Evolutionary conservation across 164 flowering plant genomes (phyloP).

Genomic region (Annona cherimola): DNA sequence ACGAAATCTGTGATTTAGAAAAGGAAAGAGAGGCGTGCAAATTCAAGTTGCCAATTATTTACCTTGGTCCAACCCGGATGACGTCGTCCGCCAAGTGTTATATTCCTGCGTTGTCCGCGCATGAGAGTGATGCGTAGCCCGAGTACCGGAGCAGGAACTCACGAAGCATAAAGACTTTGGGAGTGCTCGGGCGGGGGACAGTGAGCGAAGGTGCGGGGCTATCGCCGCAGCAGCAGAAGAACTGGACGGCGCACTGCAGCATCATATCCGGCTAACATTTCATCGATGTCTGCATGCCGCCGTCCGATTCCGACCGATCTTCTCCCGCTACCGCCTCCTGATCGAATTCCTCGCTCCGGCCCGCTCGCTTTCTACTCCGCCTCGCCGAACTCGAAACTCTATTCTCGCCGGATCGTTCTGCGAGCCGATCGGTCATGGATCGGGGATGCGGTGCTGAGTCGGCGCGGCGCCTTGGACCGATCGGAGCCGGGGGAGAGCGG

Average conservation of each 20-base stretch:
- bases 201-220: too few relatives aligned
- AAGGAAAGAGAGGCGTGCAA: too few relatives aligned
- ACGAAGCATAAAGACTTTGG: too few relatives aligned
- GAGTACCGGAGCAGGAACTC: too few relatives aligned
- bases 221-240: neutral
- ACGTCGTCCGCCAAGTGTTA: too few relatives aligned
- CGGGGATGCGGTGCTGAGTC: conserved; percentile 12
- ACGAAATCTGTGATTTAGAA: too few relatives aligned
- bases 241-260: neutral
- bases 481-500: conserved; percentile 17
- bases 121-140: too few relatives aligned
- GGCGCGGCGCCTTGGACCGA: conserved; percentile 13
- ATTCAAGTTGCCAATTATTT: too few relatives aligned
- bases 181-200: too few relatives aligned
- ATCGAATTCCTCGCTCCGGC: neutral
- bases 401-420: conserved; percentile 11
- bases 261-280: neutral
- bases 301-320: conserved; percentile 13
- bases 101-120: too few relatives aligned
- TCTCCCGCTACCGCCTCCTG: conserved; percentile 7
- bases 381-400: neutral
- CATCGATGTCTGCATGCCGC: conserved; percentile 18
- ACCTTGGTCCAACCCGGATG: too few relatives aligned
- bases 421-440: conserved; percentile 5
- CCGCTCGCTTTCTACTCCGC: neutral